A percentile compares a stretch with the other conserved stretches of the same genome.
These are phyloP conservation scores for Acidiella bohemica DNA, from an alignment of 495 filamentous ascomycete species.

Conservation along the genomic window DNA sequence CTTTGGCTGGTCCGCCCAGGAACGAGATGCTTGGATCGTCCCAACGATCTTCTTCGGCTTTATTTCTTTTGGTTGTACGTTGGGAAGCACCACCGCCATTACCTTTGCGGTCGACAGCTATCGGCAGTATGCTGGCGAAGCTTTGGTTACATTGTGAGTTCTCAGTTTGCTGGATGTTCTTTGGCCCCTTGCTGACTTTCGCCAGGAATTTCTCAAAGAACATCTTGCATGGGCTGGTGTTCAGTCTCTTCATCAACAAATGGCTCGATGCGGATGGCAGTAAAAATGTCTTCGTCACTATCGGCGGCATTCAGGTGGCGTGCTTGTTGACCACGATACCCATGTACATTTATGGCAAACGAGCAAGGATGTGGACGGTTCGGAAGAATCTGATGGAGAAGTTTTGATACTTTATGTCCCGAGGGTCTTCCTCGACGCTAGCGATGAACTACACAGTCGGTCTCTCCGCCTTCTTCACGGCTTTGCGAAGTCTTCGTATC, in stretches of 20 bases:
- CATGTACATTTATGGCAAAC: conserved; percentile 93
- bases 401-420: no score
- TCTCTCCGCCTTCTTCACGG: no score
- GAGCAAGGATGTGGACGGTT: conserved; percentile 93
- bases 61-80: conserved; percentile 83
- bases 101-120: conserved; percentile 93
- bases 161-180: no score
- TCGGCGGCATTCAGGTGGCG: conserved; percentile 78
- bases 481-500: no score
- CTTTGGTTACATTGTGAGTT: conserved; percentile 86
- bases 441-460: no score
- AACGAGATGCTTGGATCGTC: conserved; percentile 71
- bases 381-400: conserved; percentile 80
- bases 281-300: conserved; percentile 62
- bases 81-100: conserved; percentile 87
- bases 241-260: conserved; percentile 55
- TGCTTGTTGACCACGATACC: conserved; percentile 66
- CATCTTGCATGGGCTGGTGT: conserved; percentile 19
- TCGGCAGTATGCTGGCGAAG: conserved; percentile 86
- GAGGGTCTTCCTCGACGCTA: no score
- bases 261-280: conserved; percentile 69
- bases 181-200: no score
- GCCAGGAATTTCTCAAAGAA: conserved; percentile 83
- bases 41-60: conserved; percentile 87
- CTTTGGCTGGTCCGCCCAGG: conserved; percentile 77